These are phyloP conservation scores for Fraxinus sp. DNA, from an alignment of 305 asterid species.

Conservation along the genomic window DNA sequence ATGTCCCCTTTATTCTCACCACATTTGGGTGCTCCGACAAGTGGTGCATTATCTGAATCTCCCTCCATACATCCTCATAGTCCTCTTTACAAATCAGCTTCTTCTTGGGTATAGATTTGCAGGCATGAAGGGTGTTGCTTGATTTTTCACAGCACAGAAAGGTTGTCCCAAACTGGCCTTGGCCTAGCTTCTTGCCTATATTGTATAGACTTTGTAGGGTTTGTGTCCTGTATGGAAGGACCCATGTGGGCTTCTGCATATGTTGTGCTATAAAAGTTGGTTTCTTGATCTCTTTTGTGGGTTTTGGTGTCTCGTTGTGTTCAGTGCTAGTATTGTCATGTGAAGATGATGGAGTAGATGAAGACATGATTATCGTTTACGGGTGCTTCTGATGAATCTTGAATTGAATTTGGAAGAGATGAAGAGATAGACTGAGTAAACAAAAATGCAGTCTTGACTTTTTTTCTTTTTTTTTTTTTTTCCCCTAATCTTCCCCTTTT, in stretches of 20 bases:
- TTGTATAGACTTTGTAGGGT: slow-evolving; percentile 54
- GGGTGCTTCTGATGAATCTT: slow-evolving; percentile 29
- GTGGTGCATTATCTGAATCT: slow-evolving; percentile 97
- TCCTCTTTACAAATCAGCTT: slow-evolving; percentile 80
- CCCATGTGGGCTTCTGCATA: slow-evolving; percentile 62
- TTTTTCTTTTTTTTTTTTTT: too few relatives aligned
- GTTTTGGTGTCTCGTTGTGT: slow-evolving; percentile 18
- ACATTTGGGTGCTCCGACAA: slow-evolving; percentile 89
- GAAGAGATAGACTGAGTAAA: not conserved
- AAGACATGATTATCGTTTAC: slow-evolving; percentile 38
- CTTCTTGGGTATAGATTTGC: slow-evolving; percentile 87
- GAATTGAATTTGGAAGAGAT: slow-evolving; percentile 19
- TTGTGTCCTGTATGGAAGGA: slow-evolving; percentile 72
- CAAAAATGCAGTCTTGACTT: slow-evolving; percentile 9
- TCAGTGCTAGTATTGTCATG: slow-evolving; percentile 25
- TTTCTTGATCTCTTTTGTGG: slow-evolving; percentile 49
- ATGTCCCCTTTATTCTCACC: slow-evolving; percentile 84
- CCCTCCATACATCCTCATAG: slow-evolving; percentile 89
- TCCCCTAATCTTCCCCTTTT: not conserved
- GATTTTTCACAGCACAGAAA: slow-evolving; percentile 72
- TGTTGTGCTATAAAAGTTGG: slow-evolving; percentile 33
- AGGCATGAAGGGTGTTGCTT: slow-evolving; percentile 58
- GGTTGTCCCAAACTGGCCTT: slow-evolving; percentile 90
- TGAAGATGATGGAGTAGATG: slow-evolving; percentile 40
- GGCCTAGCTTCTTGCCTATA: slow-evolving; percentile 78